Evolutionary conservation across 257 asterid genomes (phyloP), one percentile per base, ranked within the genome.

Genomic region (Nicotiana sylvestris): DNA sequence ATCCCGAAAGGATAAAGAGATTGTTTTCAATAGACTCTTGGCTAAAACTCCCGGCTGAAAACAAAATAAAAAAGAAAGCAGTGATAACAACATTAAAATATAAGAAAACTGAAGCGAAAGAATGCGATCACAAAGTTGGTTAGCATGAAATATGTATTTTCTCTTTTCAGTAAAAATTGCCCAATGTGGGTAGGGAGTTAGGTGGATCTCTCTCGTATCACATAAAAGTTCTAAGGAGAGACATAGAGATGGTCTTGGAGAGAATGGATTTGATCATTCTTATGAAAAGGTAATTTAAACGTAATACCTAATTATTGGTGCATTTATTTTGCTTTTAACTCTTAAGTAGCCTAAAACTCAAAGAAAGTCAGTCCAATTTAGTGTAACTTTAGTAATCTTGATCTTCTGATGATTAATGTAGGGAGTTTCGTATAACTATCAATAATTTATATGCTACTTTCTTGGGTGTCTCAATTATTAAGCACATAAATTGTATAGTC

Each of bases 1-100:
- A 8, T 8, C 0, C 0, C 1, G 0, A 7, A 2, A 43, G 3
- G 11, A 0, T 2, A 43, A 0, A 39, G 0, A 39, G 0, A 0
- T 7, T 39, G 0, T 39, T 39, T 39, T 39, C 2, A 0, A 39
- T 7, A 39, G 49, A 39, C 49, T 8, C 0, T 39, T 2, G 49
- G 46, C 46, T 39, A 37, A 29, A 29, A 39, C 49, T 8, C 0
- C 7, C 11, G 10, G 9, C 46, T 39, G 6, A 39, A 6, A 1
- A 6, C 2, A 6, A 6, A 1, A 39, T 39, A 5, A 5, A 37
- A 39, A 7, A 6, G 6, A 39, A 35, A 4, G 0, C 1, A 37
- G 9, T 7, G 2, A 39, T 1, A 39, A 39, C 2, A 43, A 43
- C 0, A 43, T 7, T 43, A 43, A 43, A 0, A 43, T 43, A 43